Percentiles rank a stretch among this genome's conserved stretches.
Conservation (phyloP, 768 basidiomycete species). For the Podaxis sp. region DNA sequence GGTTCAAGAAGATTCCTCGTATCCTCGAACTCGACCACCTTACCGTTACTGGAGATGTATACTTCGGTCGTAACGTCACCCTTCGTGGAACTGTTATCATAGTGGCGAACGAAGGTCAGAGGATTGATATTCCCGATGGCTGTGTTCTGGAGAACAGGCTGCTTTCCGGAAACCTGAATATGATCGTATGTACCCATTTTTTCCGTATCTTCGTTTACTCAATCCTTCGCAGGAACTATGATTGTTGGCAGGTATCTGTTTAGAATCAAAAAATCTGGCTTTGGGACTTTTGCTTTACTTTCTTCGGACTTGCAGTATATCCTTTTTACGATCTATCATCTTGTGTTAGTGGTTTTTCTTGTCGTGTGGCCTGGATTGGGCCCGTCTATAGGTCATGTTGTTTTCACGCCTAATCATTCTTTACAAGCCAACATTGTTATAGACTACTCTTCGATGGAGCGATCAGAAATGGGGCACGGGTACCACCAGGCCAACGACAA, state of each 20-base stretch:
- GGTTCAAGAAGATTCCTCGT: constrained; percentile 92
- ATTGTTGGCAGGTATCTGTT: constrained; percentile 12
- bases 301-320: constrained; percentile 6
- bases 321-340: not conserved
- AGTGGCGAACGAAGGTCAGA: constrained; percentile 79
- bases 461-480: not conserved
- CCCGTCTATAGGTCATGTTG: not conserved
- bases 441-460: not conserved
- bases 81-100: constrained; percentile 90
- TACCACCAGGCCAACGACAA: not conserved
- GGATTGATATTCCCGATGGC: constrained; percentile 83
- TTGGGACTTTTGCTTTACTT: constrained; percentile 7
- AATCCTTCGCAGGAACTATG: constrained; percentile 29
- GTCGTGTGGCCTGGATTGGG: not conserved
- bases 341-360: not conserved
- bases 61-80: constrained; percentile 85
- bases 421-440: constrained; percentile 2
- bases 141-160: constrained; percentile 77
- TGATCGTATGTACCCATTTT: constrained; percentile 52
- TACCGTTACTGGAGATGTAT: constrained; percentile 90
- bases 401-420: constrained; percentile 3
- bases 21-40: constrained; percentile 92
- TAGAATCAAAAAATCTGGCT: not conserved
- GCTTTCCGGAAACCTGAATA: constrained; percentile 82
- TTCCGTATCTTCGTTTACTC: not conserved